phyloP scores from a whole-genome alignment of 768 basidiomycete species.

The Suillus placidus region DNA sequence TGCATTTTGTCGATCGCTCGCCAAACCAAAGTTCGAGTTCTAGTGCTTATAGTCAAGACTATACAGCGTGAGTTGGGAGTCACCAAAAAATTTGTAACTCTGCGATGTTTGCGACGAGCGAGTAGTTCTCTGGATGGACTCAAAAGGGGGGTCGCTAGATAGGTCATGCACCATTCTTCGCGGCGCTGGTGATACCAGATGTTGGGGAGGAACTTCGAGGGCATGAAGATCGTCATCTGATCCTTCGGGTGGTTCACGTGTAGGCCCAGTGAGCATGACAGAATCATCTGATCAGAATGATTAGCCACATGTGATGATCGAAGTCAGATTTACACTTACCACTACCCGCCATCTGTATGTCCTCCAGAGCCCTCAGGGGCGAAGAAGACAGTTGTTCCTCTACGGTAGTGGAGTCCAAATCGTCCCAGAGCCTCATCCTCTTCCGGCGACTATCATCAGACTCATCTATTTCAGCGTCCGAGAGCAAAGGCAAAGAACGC shows the following conservation, averaged over 20 bases:
- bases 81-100: too few relatives aligned
- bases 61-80: too few relatives aligned
- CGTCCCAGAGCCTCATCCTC: conserved; percentile 29
- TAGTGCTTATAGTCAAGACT: too few relatives aligned
- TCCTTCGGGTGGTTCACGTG: conserved; percentile 26
- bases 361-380: conserved; percentile 25
- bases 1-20: too few relatives aligned
- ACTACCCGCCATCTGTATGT: conserved; percentile 37
- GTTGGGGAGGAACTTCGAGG: conserved; percentile 72
- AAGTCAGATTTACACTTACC: conserved; percentile 24
- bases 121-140: conserved; percentile 53
- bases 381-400: conserved; percentile 13
- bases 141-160: conserved; percentile 48
- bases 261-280: conserved; percentile 35
- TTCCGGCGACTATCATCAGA: conserved; percentile 19
- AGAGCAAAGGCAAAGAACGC: conserved; percentile 26
- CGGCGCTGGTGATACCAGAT: conserved; percentile 62
- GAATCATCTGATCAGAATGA: conserved; percentile 46
- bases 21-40: too few relatives aligned
- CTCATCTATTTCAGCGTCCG: conserved; percentile 20
- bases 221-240: conserved; percentile 68
- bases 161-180: conserved; percentile 45
- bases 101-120: conserved; percentile 42
- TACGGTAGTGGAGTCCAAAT: conserved; percentile 8
- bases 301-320: conserved; percentile 2